Conservation (phyloP, 2,329 filamentous ascomycete species). For the Dothideomycetes sp. region DNA sequence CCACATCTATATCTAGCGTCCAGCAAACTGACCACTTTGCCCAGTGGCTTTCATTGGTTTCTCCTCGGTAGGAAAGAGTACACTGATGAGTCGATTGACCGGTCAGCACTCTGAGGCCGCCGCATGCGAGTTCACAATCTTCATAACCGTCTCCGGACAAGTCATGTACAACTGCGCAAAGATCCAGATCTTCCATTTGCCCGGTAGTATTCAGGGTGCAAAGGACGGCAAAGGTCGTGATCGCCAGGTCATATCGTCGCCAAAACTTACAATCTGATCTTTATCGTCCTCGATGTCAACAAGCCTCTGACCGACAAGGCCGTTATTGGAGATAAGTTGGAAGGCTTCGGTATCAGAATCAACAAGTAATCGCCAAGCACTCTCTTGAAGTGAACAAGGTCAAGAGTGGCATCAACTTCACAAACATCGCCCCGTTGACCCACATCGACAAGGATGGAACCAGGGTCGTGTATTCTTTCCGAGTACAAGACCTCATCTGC, state of each 20-base stretch:
- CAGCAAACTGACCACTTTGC: no score
- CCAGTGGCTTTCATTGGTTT: constrained; percentile 82
- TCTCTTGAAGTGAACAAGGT: constrained; percentile 98
- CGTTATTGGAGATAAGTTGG: constrained; percentile 87
- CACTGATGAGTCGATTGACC: constrained; percentile 87
- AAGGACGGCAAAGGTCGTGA: constrained; percentile 92
- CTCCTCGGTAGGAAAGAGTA: constrained; percentile 96
- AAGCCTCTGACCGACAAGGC: constrained; percentile 96
- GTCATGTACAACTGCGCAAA: constrained; percentile 94
- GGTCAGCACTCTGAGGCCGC: constrained; percentile 96
- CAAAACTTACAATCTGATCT: constrained; percentile 97
- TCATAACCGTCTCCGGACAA: constrained; percentile 94
- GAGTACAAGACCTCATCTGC: no score
- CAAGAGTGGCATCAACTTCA: constrained; percentile 93
- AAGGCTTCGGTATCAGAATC: constrained; percentile 94
- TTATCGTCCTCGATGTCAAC: constrained; percentile 97
- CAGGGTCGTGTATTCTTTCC: no score
- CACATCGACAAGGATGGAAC: constrained; percentile 88
- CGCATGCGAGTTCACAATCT: constrained; percentile 96
- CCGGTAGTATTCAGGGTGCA: constrained; percentile 96
- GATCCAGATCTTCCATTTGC: constrained; percentile 91
- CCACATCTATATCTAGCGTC: no score
- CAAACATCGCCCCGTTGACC: constrained; percentile 81
- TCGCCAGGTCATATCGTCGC: constrained; percentile 96
- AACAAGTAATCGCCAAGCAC: constrained; percentile 98